Evolutionary conservation across 2,329 filamentous ascomycete species (phyloP), one percentile per base, ranked within the genome.

Genomic region (Beauveria scarabaeidicola): DNA sequence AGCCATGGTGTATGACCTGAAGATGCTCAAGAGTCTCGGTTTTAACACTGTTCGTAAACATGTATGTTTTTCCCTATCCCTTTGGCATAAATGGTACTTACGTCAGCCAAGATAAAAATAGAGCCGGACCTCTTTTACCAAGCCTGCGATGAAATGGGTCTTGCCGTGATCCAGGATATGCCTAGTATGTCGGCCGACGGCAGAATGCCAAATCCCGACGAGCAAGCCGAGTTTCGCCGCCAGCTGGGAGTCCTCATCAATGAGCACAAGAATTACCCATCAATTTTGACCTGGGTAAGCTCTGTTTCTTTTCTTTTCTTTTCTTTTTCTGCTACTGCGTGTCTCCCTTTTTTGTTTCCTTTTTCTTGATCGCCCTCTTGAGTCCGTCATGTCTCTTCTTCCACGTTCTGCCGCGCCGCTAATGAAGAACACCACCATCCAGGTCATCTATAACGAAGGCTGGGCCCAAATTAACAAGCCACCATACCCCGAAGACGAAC

Each of bases 31-130:
- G 72, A 72, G 74, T 1, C 75, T 89, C 1, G 86, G 86, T 0
- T 86, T 87, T 70, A 90, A 90, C 69, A 85, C 85, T 78, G 68
- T 89, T 10, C 82, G 87, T 40, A 90, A 90, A 68, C 87, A 90
- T 65, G 84, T 83, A 66, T 73, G 81, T 68, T 7, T 27, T 7
- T 36, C 8, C 11, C 29, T 13, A 1, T 17, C 13, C 6, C 15
- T 10, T 53, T 41, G 8, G 13, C 21, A 3, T 8, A 19, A 3
- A 3, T 5, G 5, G 5, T 13, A 6, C 52, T 61, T 27, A 61
- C 17, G 1, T 9, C 23, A 27, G 1, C 17, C 32, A 13, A 74
- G 81, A 86, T 88, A 73, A 89, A 89, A 70, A 76, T 88, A 7
- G 86, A 88, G 64, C 78, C 82, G 0, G 83, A 84, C 13, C 69